These are phyloP conservation scores for Rhodotorula kratochvilovae DNA, from an alignment of 768 basidiomycete species.

Conservation along the genomic window DNA sequence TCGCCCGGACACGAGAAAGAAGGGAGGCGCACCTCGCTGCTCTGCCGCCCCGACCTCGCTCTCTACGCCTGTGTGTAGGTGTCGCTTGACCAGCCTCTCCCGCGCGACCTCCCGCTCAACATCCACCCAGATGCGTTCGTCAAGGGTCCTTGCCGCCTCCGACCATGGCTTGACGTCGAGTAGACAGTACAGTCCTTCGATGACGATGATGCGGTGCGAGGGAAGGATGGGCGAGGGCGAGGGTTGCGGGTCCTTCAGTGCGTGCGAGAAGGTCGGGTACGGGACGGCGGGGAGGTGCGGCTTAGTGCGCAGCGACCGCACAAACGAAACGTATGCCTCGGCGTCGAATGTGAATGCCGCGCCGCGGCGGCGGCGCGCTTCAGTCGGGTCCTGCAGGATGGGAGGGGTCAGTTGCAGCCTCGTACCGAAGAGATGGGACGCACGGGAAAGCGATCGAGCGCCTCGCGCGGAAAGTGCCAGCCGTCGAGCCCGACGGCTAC, in stretches of 20 bases:
- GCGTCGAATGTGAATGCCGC: conserved; percentile 89
- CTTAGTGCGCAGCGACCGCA: conserved; percentile 55
- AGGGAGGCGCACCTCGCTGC: conserved; percentile 23
- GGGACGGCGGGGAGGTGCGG: conserved; percentile 46
- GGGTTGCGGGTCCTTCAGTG: conserved; percentile 74
- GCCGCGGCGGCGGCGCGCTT: conserved; percentile 74
- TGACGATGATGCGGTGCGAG: conserved; percentile 68
- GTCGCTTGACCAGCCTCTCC: conserved; percentile 43
- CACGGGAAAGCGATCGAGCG: conserved; percentile 64
- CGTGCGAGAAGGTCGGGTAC: conserved; percentile 82
- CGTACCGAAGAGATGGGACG: background rate
- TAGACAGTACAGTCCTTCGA: conserved; percentile 86
- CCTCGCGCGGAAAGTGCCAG: conserved; percentile 78
- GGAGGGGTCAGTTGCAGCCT: background rate
- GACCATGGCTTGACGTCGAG: conserved; percentile 70
- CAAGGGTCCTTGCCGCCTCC: conserved; percentile 60
- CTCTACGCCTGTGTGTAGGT: conserved; percentile 45
- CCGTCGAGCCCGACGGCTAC: conserved; percentile 79
- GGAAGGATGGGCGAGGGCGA: conserved; percentile 60
- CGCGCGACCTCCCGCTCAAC: conserved; percentile 41
- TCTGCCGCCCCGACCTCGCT: conserved; percentile 29
- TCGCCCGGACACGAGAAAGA: no score
- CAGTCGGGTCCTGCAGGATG: conserved; percentile 56
- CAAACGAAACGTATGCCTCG: conserved; percentile 63
- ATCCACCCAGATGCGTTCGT: conserved; percentile 71